Base-by-base conservation (phyloP, 495 filamentous ascomycete genomes). In the Glonium stellatum region DNA sequence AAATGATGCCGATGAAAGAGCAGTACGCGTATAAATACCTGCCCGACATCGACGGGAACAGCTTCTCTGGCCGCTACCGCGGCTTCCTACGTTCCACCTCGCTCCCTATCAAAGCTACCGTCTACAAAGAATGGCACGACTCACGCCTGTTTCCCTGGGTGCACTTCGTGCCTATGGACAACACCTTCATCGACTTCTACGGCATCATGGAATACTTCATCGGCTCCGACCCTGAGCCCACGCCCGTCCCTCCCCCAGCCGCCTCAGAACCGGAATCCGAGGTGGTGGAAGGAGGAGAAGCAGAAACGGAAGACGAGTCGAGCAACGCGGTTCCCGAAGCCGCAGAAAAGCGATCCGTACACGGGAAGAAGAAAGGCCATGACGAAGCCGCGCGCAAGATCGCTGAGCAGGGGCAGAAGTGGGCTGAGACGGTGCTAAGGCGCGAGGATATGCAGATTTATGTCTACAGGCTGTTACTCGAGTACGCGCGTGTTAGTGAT, bases 201-300 rank as follows among this genome's bases (percentile, higher is more conserved):
- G 84, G 82, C 1, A 80, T 93, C 12, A 82, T 93, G 79, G 83
- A 88, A 58, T 92, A 90, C 67, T 92, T 92, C 69, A 62, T 90
- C 3, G 88, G 87, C 5, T 44, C 39, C 1, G 13, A 44, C 39
- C 39, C 12, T 44, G 4, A 44, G 18, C 39, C 10, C 39, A 44
- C 27, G 27, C 27, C 27, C 27, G 6, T 31, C 27, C 3, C 27
- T 31, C 27, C 27, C 6, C 27, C 6, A 6, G 27, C 27, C 6
- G 27, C 27, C 27, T 31, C 27, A 31, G 27, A 31, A 31, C 27
- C 27, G 3, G 27, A 31, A 31, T 6, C 27, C 27, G 27, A 31
- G 6, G 3, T 6, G 6, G 27, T 6, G 27, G 27, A 31, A 6
- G 27, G 6, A 31, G 27, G 6, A 6, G 27, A 31, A 31, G 2